Conservation (phyloP, 2,329 filamentous ascomycete species). For the Sphaerulina musiva region DNA sequence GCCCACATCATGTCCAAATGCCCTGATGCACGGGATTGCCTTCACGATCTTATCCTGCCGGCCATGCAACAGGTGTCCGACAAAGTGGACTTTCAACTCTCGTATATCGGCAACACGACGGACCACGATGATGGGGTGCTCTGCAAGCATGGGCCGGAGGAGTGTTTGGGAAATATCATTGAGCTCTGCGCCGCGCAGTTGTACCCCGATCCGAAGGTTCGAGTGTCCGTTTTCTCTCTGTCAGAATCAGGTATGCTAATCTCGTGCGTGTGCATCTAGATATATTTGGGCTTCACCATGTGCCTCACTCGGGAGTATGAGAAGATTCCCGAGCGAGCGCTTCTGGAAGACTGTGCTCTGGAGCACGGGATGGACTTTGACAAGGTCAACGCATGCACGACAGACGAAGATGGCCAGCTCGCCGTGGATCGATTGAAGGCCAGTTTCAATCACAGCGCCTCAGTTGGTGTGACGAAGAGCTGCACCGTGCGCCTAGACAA, state of each 20-base stretch:
- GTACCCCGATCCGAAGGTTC: conserved; percentile 74
- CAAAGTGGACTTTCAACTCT: conserved; percentile 85
- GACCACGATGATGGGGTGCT: conserved; percentile 73
- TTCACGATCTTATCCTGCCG: conserved; percentile 73
- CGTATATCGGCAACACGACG: conserved; percentile 76
- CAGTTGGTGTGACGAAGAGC: conserved; percentile 42
- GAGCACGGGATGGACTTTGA: conserved; percentile 85
- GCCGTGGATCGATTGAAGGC: conserved; percentile 49
- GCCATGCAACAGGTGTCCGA: conserved; percentile 74
- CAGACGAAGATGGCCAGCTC: conserved; percentile 65
- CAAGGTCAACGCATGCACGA: conserved; percentile 73
- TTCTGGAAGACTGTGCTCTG: conserved; percentile 80
- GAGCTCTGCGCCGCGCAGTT: conserved; percentile 81
- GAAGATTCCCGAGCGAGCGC: conserved; percentile 67
- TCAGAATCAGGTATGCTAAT: not conserved
- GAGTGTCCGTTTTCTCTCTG: not conserved
- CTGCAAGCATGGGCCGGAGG: conserved; percentile 81
- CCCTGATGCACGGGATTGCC: conserved; percentile 78
- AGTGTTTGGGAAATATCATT: conserved; percentile 92
- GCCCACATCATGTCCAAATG: conserved; percentile 95
- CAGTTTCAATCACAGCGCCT: conserved; percentile 58
- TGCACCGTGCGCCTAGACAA: conserved; percentile 60
- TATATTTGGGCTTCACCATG: conserved; percentile 83
- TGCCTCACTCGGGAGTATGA: conserved; percentile 73
- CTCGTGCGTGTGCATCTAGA: not conserved